phyloP scores from a whole-genome alignment of 2,329 filamentous ascomycete genomes.

The Epichloe typhina region DNA sequence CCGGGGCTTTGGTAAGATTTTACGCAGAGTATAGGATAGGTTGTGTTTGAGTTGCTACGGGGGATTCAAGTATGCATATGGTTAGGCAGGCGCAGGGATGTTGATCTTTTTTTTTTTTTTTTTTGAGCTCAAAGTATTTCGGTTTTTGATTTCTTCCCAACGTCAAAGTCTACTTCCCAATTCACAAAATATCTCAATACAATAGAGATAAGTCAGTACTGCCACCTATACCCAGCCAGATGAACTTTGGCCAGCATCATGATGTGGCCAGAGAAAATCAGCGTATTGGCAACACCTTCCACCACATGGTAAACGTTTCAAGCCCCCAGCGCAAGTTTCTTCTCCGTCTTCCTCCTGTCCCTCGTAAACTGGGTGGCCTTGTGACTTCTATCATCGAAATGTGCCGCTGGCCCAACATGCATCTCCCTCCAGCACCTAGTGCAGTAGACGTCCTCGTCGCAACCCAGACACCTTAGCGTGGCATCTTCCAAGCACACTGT shows the following conservation, averaged over 20 bases:
- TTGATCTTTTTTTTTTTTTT: background rate
- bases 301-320: background rate
- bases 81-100: background rate
- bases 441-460: constrained; percentile 62
- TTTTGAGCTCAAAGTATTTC: background rate
- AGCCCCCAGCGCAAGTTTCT: constrained; percentile 24
- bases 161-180: no score
- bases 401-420: constrained; percentile 55
- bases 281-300: no score
- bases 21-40: background rate
- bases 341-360: constrained; percentile 20
- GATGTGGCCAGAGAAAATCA: no score
- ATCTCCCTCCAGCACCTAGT: constrained; percentile 69
- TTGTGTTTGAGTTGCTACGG: background rate
- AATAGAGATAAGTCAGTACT: no score
- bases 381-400: constrained; percentile 58
- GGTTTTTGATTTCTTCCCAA: background rate
- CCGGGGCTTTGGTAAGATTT: background rate
- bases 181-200: no score
- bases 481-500: constrained; percentile 72
- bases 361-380: constrained; percentile 46
- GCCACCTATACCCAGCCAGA: no score
- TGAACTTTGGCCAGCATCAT: no score
- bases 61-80: background rate
- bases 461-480: constrained; percentile 58